phyloP scores from a whole-genome alignment of 2,329 filamentous ascomycete genomes.

The Venturia aucupariae region DNA sequence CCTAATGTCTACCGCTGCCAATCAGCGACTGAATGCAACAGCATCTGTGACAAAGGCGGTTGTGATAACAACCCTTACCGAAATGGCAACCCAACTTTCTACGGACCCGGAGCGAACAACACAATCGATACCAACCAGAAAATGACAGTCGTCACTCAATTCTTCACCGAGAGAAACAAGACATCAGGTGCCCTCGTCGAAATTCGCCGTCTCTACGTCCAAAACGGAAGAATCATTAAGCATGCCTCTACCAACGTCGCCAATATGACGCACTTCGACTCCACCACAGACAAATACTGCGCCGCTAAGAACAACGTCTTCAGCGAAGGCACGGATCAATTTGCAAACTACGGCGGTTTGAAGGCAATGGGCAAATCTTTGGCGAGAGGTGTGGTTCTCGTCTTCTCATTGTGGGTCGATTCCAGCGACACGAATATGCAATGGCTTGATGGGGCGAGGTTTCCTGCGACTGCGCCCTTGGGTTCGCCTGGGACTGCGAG shows the following conservation, averaged over 20 bases:
- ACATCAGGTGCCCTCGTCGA: conserved; percentile 27
- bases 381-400: conserved; percentile 51
- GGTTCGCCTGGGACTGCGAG: conserved; percentile 26
- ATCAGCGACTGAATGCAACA: conserved; percentile 36
- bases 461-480: conserved; percentile 39
- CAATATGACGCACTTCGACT: conserved; percentile 37
- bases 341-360: conserved; percentile 47
- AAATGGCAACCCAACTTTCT: conserved; percentile 54
- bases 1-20: conserved; percentile 44
- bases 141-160: conserved; percentile 45
- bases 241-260: conserved; percentile 34
- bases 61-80: conserved; percentile 65
- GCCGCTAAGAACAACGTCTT: conserved; percentile 46
- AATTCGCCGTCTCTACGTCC: conserved; percentile 42
- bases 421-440: conserved; percentile 56
- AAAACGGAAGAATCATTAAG: conserved; percentile 40
- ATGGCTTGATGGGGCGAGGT: conserved; percentile 57
- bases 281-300: conserved; percentile 53
- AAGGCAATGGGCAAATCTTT: conserved; percentile 47
- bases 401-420: conserved; percentile 57
- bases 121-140: conserved; percentile 34
- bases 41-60: conserved; percentile 58
- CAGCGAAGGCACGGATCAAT: conserved; percentile 34
- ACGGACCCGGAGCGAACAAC: conserved; percentile 42
- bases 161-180: conserved; percentile 30